These are phyloP conservation scores for Mycena olivaceomarginata DNA, from an alignment of 768 basidiomycete species.

Conservation along the genomic window DNA sequence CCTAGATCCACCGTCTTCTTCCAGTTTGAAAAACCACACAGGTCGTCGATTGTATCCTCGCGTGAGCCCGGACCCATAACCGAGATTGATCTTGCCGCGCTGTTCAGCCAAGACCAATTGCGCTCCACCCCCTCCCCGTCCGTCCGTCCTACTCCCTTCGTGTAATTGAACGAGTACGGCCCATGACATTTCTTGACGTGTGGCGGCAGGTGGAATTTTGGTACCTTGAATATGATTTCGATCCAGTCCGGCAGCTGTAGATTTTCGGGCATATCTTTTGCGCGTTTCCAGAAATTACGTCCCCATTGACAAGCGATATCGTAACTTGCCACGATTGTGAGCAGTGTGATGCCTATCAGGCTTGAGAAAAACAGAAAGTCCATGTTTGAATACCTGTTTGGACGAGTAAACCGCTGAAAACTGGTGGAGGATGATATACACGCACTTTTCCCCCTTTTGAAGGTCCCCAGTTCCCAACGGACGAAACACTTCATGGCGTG, in stretches of 20 bases:
- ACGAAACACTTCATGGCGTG: slow-evolving; percentile 37
- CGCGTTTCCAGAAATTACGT: slow-evolving; percentile 38
- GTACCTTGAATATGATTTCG: slow-evolving; percentile 43
- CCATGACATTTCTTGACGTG: slow-evolving; percentile 22
- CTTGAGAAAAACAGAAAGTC: no score
- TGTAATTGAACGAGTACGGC: slow-evolving; percentile 54
- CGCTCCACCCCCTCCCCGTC: slow-evolving; percentile 60
- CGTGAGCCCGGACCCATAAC: slow-evolving; percentile 48
- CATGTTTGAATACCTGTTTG: no score
- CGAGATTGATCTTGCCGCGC: slow-evolving; percentile 33
- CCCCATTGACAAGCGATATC: slow-evolving; percentile 41
- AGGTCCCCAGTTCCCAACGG: slow-evolving; percentile 6
- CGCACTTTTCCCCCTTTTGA: background rate
- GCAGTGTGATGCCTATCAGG: no score
- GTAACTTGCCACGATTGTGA: slow-evolving; percentile 22
- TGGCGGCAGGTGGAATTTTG: slow-evolving; percentile 43
- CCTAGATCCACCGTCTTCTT: slow-evolving; percentile 43
- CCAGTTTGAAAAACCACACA: slow-evolving; percentile 48
- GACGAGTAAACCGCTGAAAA: no score
- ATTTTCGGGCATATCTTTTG: no score
- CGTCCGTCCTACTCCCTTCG: slow-evolving; percentile 48
- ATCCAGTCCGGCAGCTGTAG: background rate
- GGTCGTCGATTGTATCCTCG: slow-evolving; percentile 51
- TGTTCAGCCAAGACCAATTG: slow-evolving; percentile 53
- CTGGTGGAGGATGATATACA: no score